phyloP scores from a whole-genome alignment of 1,284 basidiomycete genomes.

The Cronartium quercuum region DNA sequence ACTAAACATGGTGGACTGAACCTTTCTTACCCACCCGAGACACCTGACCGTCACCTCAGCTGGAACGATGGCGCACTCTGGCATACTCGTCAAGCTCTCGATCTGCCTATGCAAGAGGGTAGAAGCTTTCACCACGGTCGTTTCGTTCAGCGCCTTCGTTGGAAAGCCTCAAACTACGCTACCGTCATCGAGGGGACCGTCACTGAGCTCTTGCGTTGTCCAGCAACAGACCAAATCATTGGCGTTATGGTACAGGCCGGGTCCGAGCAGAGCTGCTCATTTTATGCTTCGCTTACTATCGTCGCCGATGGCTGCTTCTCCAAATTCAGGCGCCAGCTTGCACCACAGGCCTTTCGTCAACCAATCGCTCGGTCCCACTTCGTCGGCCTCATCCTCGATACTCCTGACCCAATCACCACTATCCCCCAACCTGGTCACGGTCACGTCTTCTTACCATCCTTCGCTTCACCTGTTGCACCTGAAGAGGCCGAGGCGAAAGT shows the following conservation, averaged over 20 bases:
- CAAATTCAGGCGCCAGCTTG: slow-evolving; percentile 53
- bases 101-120: slow-evolving; percentile 54
- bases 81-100: slow-evolving; percentile 39
- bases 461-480: background rate
- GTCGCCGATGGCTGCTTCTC: slow-evolving; percentile 94
- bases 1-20: slow-evolving; percentile 6
- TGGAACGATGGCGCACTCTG: slow-evolving; percentile 33
- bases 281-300: slow-evolving; percentile 70
- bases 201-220: slow-evolving; percentile 60
- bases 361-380: slow-evolving; percentile 67
- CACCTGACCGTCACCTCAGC: background rate
- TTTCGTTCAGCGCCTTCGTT: slow-evolving; percentile 70
- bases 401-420: slow-evolving; percentile 54
- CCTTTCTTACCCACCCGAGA: slow-evolving; percentile 23
- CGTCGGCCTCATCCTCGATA: slow-evolving; percentile 68
- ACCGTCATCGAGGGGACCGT: slow-evolving; percentile 77
- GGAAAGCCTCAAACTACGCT: slow-evolving; percentile 58
- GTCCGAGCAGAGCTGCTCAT: slow-evolving; percentile 41
- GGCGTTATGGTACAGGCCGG: slow-evolving; percentile 60
- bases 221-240: slow-evolving; percentile 56
- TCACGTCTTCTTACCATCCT: slow-evolving; percentile 57
- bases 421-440: slow-evolving; percentile 79
- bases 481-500: slow-evolving; percentile 21
- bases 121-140: slow-evolving; percentile 91
- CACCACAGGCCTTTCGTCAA: slow-evolving; percentile 51